Conservation (phyloP, 306 rosid genomes). For the Sicyos baderoa region DNA sequence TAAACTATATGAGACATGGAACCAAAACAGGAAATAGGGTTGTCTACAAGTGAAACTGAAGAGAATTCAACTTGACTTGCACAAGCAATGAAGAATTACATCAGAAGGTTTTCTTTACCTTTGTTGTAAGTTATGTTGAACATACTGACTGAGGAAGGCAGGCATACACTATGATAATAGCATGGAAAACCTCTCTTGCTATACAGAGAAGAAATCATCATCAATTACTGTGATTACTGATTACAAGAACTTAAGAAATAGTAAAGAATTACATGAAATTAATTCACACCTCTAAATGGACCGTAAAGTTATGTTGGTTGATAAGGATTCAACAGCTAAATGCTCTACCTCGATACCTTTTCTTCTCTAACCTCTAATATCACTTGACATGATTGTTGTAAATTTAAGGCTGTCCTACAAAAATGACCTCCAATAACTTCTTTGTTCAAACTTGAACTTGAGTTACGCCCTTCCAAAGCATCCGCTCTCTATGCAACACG, state of each 20-base stretch:
- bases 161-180: background rate
- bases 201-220: slow-evolving; percentile 6
- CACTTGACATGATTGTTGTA: slow-evolving; percentile 22
- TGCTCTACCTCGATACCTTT: background rate
- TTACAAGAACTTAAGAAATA: background rate
- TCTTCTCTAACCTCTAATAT: slow-evolving; percentile 16
- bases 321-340: background rate
- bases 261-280: background rate
- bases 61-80: too few relatives aligned
- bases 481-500: background rate
- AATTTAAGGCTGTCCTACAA: background rate
- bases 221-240: background rate
- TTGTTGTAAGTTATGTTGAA: background rate
- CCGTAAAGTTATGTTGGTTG: background rate
- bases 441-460: background rate
- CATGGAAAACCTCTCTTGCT: background rate
- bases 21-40: too few relatives aligned
- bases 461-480: background rate
- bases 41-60: too few relatives aligned
- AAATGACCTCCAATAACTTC: background rate
- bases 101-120: background rate
- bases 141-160: background rate
- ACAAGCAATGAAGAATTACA: background rate
- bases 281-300: background rate
- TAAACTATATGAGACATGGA: too few relatives aligned